Evolutionary conservation across 2,329 filamentous ascomycete genomes (phyloP), one percentile per base, ranked within the genome.

Genomic region (Neonectria neomacrospora): DNA sequence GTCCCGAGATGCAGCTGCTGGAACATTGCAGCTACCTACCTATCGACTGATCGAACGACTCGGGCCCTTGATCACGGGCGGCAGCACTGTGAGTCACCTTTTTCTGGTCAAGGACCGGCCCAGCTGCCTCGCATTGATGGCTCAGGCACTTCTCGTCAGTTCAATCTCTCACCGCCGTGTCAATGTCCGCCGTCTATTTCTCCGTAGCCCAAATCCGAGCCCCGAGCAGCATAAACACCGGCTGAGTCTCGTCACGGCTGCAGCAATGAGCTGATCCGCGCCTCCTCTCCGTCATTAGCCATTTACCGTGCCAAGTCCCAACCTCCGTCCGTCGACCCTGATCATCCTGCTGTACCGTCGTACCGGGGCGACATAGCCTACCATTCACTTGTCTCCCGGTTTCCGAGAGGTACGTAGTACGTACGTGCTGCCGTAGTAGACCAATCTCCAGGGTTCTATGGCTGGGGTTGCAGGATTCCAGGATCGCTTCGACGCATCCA

Each of bases 181-280:
- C 39, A 52, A 44, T 32, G 53, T 57, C 52, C 56, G 30, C 59
- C 59, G 37, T 52, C 39, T 44, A 30, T 37, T 47, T 18, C n/a
- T n/a, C 39, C 39, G 30, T 57, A 28, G 26, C n/a, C 28, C 53
- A 47, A 47, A 57, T 44, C 39, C 39, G 53, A 34, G 34, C 18
- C 30, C 16, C 41, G 37, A 61, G 44, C 45, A 51, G 58, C 45
- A 34, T 37, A 56, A 32, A 42, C 54, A 41, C 60, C 52, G 54
- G 55, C 45, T 45, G 34, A 47, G 47, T 64, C 50, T 64, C 48
- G 54, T 63, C 42, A 58, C 65, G 22, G 56, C 45, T 61, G 61
- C 54, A 68, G 58, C 44, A 59, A 67, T 71, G 67, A 70, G 54
- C 67, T 71, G 69, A 71, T 68, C 41, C 41, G 55, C 58, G 53